A percentile compares a stretch with the other conserved stretches of the same genome.
Conservation (phyloP, 257 asterid genomes). For the Fraxinus quadrangulata region DNA sequence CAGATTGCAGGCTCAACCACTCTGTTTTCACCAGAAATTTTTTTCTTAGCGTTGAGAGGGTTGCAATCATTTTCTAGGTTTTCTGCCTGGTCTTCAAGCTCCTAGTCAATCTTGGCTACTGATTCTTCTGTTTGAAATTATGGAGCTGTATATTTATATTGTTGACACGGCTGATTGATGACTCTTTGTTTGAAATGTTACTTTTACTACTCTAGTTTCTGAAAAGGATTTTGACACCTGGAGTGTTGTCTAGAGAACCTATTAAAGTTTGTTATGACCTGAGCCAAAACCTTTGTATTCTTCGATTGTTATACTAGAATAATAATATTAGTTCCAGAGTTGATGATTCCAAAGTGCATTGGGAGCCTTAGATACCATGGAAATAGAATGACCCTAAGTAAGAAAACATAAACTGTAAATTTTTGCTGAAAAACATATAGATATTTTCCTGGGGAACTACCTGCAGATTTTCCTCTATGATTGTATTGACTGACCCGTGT, state of each 20-base stretch:
- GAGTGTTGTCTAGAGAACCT: background rate
- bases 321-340: background rate
- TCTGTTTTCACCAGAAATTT: background rate
- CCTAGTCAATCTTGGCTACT: background rate
- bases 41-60: background rate
- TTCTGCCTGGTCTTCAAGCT: background rate
- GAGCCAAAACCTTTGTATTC: background rate
- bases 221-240: background rate
- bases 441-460: background rate
- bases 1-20: background rate
- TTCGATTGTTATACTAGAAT: too few relatives aligned
- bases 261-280: background rate
- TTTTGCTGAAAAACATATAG: background rate
- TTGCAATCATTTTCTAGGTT: background rate
- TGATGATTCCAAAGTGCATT: background rate
- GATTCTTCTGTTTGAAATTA: background rate
- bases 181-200: background rate
- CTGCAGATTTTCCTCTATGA: background rate
- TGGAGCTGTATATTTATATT: background rate
- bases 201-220: background rate
- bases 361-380: background rate
- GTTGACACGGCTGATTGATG: background rate
- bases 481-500: background rate
- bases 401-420: background rate
- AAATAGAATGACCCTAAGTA: background rate